Percentiles rank a stretch among this genome's conserved stretches.
phyloP scores from a whole-genome alignment of 2,329 filamentous ascomycete genomes.

The Delphinella strobiligena region DNA sequence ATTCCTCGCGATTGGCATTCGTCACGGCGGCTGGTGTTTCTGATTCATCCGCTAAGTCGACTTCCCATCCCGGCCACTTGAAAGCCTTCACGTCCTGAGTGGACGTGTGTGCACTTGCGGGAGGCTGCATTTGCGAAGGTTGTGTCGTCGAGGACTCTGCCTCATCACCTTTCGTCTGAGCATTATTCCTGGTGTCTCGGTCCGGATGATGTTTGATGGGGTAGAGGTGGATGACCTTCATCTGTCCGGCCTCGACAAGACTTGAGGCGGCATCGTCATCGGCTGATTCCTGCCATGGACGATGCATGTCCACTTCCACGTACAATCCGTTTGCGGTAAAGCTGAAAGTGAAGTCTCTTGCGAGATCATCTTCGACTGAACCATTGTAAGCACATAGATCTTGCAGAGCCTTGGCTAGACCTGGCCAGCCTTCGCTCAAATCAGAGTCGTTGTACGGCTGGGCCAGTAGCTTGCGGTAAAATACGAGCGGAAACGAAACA shows the following conservation, averaged over 20 bases:
- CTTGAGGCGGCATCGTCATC: neutral
- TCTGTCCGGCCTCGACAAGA: neutral
- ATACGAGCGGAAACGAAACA: slow-evolving; percentile 70
- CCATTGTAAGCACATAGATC: slow-evolving; percentile 66
- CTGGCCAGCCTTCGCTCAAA: slow-evolving; percentile 80
- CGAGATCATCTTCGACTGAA: slow-evolving; percentile 68
- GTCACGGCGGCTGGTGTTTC: slow-evolving; percentile 60
- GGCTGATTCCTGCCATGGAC: slow-evolving; percentile 3
- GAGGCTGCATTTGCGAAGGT: too few species aligned
- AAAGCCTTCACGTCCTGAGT: neutral
- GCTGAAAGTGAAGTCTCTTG: slow-evolving; percentile 78
- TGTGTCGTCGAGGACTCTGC: neutral
- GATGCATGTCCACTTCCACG: slow-evolving; percentile 42
- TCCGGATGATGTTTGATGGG: slow-evolving; percentile 6
- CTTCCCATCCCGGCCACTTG: slow-evolving; percentile 46
- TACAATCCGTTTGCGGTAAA: slow-evolving; percentile 44
- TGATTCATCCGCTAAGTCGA: slow-evolving; percentile 25
- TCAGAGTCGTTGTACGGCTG: slow-evolving; percentile 44
- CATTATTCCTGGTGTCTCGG: neutral
- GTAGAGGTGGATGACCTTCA: slow-evolving; percentile 3
- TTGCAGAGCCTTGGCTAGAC: slow-evolving; percentile 62
- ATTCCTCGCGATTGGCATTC: slow-evolving; percentile 63
- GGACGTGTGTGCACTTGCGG: too few species aligned
- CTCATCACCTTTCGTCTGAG: neutral
- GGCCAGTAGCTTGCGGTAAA: slow-evolving; percentile 71